These are phyloP conservation scores for Juglanconis sp. DNA, from an alignment of 2,329 filamentous ascomycete genomes.

Conservation along the genomic window DNA sequence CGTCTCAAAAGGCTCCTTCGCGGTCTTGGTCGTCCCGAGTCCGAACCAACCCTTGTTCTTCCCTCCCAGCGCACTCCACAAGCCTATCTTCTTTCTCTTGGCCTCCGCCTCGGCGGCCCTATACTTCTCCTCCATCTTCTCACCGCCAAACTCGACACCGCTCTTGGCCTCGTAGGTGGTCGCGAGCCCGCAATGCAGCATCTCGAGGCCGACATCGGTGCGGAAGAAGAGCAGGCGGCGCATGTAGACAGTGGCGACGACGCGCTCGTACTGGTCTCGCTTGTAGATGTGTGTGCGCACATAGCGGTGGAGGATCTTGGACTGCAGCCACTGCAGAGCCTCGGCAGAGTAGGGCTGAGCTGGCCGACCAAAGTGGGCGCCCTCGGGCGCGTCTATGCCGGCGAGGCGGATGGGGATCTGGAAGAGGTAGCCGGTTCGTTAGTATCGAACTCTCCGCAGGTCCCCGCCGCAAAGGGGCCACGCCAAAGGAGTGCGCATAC, in stretches of 20 bases:
- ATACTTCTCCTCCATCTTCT: conserved; percentile 58
- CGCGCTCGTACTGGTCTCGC: conserved; percentile 86
- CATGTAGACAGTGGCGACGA: conserved; percentile 81
- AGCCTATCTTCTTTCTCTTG: conserved; percentile 61
- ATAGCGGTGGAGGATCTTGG: conserved; percentile 66
- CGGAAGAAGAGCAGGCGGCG: conserved; percentile 62
- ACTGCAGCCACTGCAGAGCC: conserved; percentile 75
- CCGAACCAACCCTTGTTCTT: conserved; percentile 43
- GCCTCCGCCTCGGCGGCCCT: conserved; percentile 64
- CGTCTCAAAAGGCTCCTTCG: conserved; percentile 59
- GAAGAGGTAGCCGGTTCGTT: not conserved
- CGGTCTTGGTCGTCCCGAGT: conserved; percentile 9
- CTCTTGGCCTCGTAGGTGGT: conserved; percentile 92
- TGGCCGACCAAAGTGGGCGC: conserved; percentile 85
- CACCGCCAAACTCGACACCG: conserved; percentile 81
- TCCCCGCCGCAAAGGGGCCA: not conserved
- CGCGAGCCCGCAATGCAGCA: conserved; percentile 81
- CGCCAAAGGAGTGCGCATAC: conserved; percentile 41
- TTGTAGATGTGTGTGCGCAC: conserved; percentile 82
- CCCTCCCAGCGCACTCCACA: conserved; percentile 62
- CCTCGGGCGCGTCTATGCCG: conserved; percentile 89
- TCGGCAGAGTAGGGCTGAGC: conserved; percentile 82
- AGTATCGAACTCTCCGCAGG: not conserved
- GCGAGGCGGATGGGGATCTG: conserved; percentile 87
- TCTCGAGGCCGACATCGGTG: conserved; percentile 81